A percentile compares a stretch with the other conserved stretches of the same genome.
Evolutionary conservation across 2,329 filamentous ascomycete genomes (phyloP).

Genomic region (Neospermospora avenae): DNA sequence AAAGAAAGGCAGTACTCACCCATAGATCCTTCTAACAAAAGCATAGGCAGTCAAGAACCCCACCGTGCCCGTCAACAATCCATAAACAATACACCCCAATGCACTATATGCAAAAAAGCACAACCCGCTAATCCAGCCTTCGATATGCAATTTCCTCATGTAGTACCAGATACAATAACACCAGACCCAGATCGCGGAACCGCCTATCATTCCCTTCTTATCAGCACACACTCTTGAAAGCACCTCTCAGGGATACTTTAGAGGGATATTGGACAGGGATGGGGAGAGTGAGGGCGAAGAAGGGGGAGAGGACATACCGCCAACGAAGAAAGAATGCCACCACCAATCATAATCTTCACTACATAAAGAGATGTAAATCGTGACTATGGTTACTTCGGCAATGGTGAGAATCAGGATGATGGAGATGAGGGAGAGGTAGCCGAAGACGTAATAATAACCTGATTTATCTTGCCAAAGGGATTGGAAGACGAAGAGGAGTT

Average conservation of each 20-base stretch:
- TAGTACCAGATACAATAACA: conserved; percentile 83
- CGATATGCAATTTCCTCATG: conserved; percentile 73
- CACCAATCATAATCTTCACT: conserved; percentile 88
- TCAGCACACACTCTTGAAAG: too few relatives aligned
- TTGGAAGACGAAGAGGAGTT: conserved; percentile 82
- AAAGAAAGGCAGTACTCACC: conserved; percentile 46
- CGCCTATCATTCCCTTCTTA: too few relatives aligned
- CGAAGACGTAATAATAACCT: conserved; percentile 89
- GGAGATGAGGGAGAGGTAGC: conserved; percentile 73
- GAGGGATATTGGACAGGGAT: too few relatives aligned
- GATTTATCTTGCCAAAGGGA: conserved; percentile 88
- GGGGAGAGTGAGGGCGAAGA: too few relatives aligned
- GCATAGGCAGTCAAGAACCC: conserved; percentile 81
- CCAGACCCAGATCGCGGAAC: conserved; percentile 78
- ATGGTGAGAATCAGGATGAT: conserved; percentile 72
- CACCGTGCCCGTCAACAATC: conserved; percentile 75
- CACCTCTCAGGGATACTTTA: too few relatives aligned
- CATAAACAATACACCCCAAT: conserved; percentile 78
- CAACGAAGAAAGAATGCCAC: conserved; percentile 84
- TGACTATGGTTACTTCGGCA: conserved; percentile 79
- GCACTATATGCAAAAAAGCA: conserved; percentile 85
- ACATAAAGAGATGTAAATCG: conserved; percentile 79
- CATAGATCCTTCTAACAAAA: conserved; percentile 81
- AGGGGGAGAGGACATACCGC: too few relatives aligned
- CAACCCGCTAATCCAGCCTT: conserved; percentile 73